A percentile compares a stretch with the other conserved stretches of the same genome.
phyloP scores from a whole-genome alignment of 75 land plant genomes.

The Pinus tabuliformis region DNA sequence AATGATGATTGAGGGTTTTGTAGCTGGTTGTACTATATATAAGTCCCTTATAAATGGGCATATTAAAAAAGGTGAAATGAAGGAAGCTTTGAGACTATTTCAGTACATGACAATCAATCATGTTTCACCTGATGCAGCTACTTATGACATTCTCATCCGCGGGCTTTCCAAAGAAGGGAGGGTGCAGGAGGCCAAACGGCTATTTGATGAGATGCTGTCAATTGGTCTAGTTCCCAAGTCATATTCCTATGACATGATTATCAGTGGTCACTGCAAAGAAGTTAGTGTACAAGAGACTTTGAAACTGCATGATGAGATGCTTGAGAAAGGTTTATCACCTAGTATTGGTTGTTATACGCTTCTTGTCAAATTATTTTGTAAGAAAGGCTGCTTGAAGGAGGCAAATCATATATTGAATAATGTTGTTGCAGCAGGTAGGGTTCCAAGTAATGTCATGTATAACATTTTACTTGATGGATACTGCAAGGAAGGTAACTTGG shows the following conservation, averaged over 20 bases:
- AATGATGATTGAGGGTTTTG: not conserved
- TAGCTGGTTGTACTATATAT: slow-evolving; percentile 33
- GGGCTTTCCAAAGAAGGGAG: slow-evolving; percentile 32
- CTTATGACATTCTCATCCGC: slow-evolving; percentile 39
- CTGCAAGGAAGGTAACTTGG: slow-evolving; percentile 51
- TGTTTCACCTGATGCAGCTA: slow-evolving; percentile 51
- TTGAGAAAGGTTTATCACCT: slow-evolving; percentile 32
- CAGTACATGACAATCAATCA: slow-evolving; percentile 53
- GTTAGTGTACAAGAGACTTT: slow-evolving; percentile 26
- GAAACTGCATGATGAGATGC: slow-evolving; percentile 36
- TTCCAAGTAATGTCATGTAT: slow-evolving; percentile 22
- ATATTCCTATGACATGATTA: slow-evolving; percentile 44
- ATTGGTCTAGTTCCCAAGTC: slow-evolving; percentile 50
- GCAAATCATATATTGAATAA: slow-evolving; percentile 44
- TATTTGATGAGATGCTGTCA: slow-evolving; percentile 56
- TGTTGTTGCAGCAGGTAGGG: slow-evolving; percentile 1
- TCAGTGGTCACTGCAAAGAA: slow-evolving; percentile 23
- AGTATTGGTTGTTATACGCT: slow-evolving; percentile 44
- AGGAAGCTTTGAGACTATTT: slow-evolving; percentile 45
- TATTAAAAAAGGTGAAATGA: slow-evolving; percentile 41
- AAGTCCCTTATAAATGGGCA: slow-evolving; percentile 41
- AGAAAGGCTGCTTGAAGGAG: slow-evolving; percentile 40
- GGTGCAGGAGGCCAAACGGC: slow-evolving; percentile 32
- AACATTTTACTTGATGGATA: slow-evolving; percentile 60
- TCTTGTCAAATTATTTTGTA: slow-evolving; percentile 30